Evolutionary conservation across 129 eudicot species (phyloP), one percentile per base, ranked within the genome.

Genomic region (Pulicaria dysenterica): DNA sequence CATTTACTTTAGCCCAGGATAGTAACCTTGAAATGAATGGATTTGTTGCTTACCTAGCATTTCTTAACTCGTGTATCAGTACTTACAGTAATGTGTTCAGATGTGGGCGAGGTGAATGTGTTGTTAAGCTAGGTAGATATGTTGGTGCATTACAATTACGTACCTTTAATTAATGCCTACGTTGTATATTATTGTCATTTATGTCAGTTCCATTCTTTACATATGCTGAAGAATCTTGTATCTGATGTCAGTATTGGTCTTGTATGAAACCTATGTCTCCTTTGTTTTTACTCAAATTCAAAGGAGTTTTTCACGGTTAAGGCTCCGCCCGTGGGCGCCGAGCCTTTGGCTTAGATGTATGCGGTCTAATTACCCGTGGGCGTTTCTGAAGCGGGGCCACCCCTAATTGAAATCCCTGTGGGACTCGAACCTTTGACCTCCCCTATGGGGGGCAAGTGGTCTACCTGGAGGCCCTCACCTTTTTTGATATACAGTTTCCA

Each of bases 21-120:
- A 44, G 40, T 75, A 58, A 51, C 58, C 44, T 67, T 58, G 36
- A 67, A 59, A 47, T 58, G 50, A 38, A 63, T 45, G 47, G 58
- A 72, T 48, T 58, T 46, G 47, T 14, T 15, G 14, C 45, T 61
- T 34, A 38, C 67, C 47, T 61, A 47, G 15, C 58, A 72, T 62
- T 47, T 39, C 45, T 58, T 39, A 46, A 36, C 46, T 44, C 24
- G 67, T 47, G 58, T 58, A 37, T 58, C 14, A 8, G n/a, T 71
- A 31, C n/a, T 72, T 5, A 46, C 46, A 34, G n/a, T 34, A 44
- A 10, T 8, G 76, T 24, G 76, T 6, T 43, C 10, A 70, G 15
- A 70, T 17, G 9, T 42, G n/a, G n/a, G 65, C 3, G 54, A 42
- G 53, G 13, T 44, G 41, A 11, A 24, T 55, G 24, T 54, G 64